Conservation (phyloP, 106 monocot genomes). For the Cymbidium sinense region DNA sequence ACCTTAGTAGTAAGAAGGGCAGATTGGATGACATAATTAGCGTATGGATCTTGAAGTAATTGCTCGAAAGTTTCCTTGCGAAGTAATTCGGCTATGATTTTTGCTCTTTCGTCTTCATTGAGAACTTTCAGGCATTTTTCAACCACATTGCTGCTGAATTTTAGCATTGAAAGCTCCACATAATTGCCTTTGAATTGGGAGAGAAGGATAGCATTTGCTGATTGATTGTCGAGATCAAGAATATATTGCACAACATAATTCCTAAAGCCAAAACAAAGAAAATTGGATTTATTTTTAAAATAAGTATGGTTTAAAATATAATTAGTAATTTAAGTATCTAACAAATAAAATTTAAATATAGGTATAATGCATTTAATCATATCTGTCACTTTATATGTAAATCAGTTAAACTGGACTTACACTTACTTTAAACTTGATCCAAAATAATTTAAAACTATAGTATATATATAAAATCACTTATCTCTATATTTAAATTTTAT, state of each 20-base stretch:
- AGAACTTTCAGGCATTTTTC: conserved; percentile 79
- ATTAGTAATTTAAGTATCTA: too few relatives aligned
- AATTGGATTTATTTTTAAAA: too few relatives aligned
- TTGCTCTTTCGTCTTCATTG: conserved; percentile 20
- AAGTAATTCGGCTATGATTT: conserved; percentile 61
- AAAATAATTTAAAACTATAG: too few relatives aligned
- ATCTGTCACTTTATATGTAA: too few relatives aligned
- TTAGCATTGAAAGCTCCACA: conserved; percentile 53
- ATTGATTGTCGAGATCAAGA: conserved; percentile 38
- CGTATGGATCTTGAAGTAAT: conserved; percentile 74
- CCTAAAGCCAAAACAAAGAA: conserved; percentile 23
- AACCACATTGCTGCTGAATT: conserved; percentile 91
- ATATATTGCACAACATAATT: conserved; percentile 89
- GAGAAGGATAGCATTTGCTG: conserved; percentile 27
- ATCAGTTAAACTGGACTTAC: too few relatives aligned
- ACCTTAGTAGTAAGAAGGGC: conserved; percentile 71
- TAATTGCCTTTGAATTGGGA: conserved; percentile 53
- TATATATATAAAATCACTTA: too few relatives aligned
- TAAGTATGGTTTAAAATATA: too few relatives aligned
- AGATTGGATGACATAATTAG: conserved; percentile 87
- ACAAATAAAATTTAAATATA: too few relatives aligned
- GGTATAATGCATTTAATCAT: too few relatives aligned
- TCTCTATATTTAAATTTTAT: too few relatives aligned
- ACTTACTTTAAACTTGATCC: too few relatives aligned
- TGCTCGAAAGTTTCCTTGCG: conserved; percentile 46